A percentile compares a stretch with the other conserved stretches of the same genome.
Evolutionary conservation across 805 yeast genomes (phyloP).

Genomic region (Cyberlindnera mycetangii): DNA sequence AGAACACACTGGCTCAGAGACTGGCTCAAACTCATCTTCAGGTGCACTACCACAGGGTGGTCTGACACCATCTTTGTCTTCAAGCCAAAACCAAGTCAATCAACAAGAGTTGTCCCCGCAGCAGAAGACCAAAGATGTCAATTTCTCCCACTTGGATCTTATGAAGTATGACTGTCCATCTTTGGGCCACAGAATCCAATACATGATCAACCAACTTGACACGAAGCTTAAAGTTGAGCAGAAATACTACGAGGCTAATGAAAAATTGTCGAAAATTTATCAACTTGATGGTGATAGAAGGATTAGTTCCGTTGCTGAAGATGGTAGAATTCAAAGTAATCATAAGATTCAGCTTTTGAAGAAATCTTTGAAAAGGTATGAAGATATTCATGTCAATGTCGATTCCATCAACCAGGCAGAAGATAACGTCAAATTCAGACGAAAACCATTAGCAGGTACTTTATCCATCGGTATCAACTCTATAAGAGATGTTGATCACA

Average conservation of each 20-base stretch:
- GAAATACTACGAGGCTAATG: conserved; percentile 90
- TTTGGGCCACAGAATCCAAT: conserved; percentile 89
- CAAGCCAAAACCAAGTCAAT: neutral
- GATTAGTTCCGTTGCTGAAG: conserved; percentile 83
- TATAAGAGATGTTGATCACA: conserved; percentile 88
- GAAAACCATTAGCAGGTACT: conserved; percentile 82
- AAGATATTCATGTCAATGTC: conserved; percentile 75
- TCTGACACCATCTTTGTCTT: neutral
- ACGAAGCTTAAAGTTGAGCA: conserved; percentile 92
- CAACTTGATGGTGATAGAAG: conserved; percentile 88
- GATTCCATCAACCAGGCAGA: conserved; percentile 60
- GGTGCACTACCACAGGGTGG: neutral
- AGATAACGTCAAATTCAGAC: conserved; percentile 63
- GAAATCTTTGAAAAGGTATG: conserved; percentile 81
- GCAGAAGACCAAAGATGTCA: conserved; percentile 27
- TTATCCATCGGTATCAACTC: conserved; percentile 71
- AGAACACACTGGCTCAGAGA: conserved; percentile 8
- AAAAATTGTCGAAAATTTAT: conserved; percentile 81
- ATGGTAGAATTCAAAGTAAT: conserved; percentile 79
- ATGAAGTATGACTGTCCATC: conserved; percentile 93
- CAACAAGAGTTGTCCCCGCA: conserved; percentile 27
- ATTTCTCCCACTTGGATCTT: conserved; percentile 70
- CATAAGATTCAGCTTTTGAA: conserved; percentile 81
- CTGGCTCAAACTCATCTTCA: conserved; percentile 7
- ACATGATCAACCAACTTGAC: conserved; percentile 92